Percentiles rank a stretch among this genome's conserved stretches.
Evolutionary conservation across 345 rosid species (phyloP).

Genomic region (Erodium maritimum): DNA sequence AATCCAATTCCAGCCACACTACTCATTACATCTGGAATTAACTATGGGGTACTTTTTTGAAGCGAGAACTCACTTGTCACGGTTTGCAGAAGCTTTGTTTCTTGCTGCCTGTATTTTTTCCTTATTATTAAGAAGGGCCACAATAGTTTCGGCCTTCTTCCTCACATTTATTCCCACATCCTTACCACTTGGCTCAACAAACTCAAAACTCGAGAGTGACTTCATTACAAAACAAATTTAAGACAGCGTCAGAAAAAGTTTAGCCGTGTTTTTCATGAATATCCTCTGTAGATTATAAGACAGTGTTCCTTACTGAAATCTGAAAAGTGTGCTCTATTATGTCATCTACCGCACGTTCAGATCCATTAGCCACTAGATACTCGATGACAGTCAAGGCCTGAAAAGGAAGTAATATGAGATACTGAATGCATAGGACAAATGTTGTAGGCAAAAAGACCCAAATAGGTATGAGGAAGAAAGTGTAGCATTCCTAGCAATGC

Average conservation of each 20-base stretch:
- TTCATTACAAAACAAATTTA: slow-evolving; percentile 21
- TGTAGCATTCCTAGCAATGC: background rate
- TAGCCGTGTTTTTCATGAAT: slow-evolving; percentile 3
- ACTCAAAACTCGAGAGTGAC: slow-evolving; percentile 94
- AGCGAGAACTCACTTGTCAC: slow-evolving; percentile 83
- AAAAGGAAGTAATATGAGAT: slow-evolving; percentile 8
- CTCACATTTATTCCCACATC: slow-evolving; percentile 88
- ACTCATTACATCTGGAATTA: slow-evolving; percentile 5
- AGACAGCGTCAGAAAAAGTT: slow-evolving; percentile 16
- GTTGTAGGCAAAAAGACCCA: background rate
- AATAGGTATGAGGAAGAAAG: background rate
- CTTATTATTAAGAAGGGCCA: slow-evolving; percentile 54
- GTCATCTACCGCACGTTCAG: slow-evolving; percentile 97
- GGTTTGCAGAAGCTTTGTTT: slow-evolving; percentile 78
- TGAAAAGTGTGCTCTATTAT: slow-evolving; percentile 92
- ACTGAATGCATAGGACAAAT: slow-evolving; percentile 5
- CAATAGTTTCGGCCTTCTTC: slow-evolving; percentile 85
- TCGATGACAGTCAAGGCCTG: slow-evolving; percentile 93
- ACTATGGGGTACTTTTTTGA: too few species aligned
- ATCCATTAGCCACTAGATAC: slow-evolving; percentile 87
- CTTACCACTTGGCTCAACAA: slow-evolving; percentile 90
- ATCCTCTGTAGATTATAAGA: slow-evolving; percentile 7
- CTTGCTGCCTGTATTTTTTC: slow-evolving; percentile 86
- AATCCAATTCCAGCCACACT: slow-evolving; percentile 2
- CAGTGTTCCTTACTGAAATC: slow-evolving; percentile 60